These are phyloP conservation scores for Cercospora sp. DNA, from an alignment of 2,329 filamentous ascomycete genomes.

Conservation along the genomic window DNA sequence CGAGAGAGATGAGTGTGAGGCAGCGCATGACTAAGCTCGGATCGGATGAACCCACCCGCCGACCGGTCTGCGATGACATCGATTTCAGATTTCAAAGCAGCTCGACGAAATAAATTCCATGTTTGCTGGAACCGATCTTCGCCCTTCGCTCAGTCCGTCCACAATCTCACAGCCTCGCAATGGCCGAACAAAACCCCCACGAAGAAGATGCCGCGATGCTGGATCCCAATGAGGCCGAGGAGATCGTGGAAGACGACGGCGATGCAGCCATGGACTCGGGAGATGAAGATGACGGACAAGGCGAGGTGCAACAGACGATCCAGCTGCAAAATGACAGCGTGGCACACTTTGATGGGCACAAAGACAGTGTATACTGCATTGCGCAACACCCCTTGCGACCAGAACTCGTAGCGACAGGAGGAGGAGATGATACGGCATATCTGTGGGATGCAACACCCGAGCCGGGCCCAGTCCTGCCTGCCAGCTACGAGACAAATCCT, in stretches of 20 bases:
- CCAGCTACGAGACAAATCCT: constrained; percentile 70
- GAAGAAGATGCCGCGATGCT: constrained; percentile 69
- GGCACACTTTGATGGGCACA: constrained; percentile 88
- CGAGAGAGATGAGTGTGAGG: no score
- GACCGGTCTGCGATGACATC: not conserved
- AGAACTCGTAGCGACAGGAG: constrained; percentile 81
- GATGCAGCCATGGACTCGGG: constrained; percentile 81
- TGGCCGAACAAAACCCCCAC: constrained; percentile 22
- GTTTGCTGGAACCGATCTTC: not conserved
- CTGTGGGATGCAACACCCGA: constrained; percentile 74
- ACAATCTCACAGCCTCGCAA: not conserved
- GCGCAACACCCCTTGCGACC: constrained; percentile 83
- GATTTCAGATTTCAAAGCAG: constrained; percentile 8
- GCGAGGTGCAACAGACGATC: constrained; percentile 62
- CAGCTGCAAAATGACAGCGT: constrained; percentile 85
- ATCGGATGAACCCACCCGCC: not conserved
- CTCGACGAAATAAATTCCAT: not conserved
- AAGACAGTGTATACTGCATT: constrained; percentile 91
- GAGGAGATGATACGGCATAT: constrained; percentile 82
- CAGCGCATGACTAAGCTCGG: not conserved
- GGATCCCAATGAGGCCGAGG: constrained; percentile 75
- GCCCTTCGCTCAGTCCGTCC: no score
- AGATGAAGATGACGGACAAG: constrained; percentile 53
- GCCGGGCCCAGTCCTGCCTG: constrained; percentile 65
- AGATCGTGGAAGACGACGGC: constrained; percentile 62